Percentiles rank a stretch among this genome's conserved stretches.
Conservation (phyloP, 495 filamentous ascomycete species). For the Podospora tetraspora region DNA sequence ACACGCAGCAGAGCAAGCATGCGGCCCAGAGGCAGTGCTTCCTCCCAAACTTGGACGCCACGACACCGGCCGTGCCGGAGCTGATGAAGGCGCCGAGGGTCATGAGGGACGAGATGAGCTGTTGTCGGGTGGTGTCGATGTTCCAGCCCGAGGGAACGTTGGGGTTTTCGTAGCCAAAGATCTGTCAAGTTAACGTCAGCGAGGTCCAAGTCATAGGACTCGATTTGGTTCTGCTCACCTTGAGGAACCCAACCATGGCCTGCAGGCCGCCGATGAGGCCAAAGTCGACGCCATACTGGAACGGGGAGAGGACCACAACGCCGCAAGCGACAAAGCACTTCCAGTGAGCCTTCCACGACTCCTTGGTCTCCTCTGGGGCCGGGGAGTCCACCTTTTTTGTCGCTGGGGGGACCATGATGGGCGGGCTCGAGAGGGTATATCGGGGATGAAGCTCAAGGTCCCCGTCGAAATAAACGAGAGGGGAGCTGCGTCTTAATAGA, state of each 20-base stretch:
- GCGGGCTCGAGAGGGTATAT: not conserved
- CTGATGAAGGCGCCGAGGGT: slow-evolving; percentile 55
- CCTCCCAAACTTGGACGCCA: slow-evolving; percentile 45
- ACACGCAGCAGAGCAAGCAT: slow-evolving; percentile 42
- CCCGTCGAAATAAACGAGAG: not conserved
- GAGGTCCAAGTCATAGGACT: not conserved
- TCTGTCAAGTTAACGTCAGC: slow-evolving; percentile 21
- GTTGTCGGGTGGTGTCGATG: slow-evolving; percentile 48
- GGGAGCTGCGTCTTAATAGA: not conserved
- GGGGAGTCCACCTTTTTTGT: slow-evolving; percentile 5
- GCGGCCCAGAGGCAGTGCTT: slow-evolving; percentile 47
- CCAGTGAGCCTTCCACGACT: slow-evolving; percentile 36
- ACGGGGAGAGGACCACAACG: slow-evolving; percentile 48
- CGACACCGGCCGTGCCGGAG: slow-evolving; percentile 49
- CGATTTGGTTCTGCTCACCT: slow-evolving; percentile 25
- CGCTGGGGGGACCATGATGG: slow-evolving; percentile 7
- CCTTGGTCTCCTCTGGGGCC: slow-evolving; percentile 11
- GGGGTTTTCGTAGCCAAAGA: slow-evolving; percentile 40
- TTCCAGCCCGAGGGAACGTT: slow-evolving; percentile 48
- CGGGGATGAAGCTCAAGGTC: not conserved
- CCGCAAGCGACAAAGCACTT: slow-evolving; percentile 40
- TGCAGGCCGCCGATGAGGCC: slow-evolving; percentile 57
- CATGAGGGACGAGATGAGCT: slow-evolving; percentile 55
- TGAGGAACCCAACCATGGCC: slow-evolving; percentile 57
- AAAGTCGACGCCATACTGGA: slow-evolving; percentile 61